A percentile compares a stretch with the other conserved stretches of the same genome.
Conservation (phyloP, 1,284 basidiomycete genomes). For the Moesziomyces sp. region DNA sequence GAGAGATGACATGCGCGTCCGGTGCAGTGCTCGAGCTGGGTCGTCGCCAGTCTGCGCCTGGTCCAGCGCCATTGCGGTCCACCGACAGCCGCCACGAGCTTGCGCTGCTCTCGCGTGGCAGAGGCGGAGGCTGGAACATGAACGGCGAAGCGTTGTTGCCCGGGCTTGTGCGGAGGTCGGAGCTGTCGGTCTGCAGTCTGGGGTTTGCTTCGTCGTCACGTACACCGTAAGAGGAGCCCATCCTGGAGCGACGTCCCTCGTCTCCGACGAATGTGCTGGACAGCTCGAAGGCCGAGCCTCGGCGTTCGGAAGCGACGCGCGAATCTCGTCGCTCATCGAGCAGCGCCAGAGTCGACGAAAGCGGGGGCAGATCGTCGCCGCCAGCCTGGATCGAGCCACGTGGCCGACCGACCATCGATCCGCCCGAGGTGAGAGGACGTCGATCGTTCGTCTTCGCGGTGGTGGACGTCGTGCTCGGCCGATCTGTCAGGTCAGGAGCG, state of each 20-base stretch:
- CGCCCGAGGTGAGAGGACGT: conserved; percentile 38
- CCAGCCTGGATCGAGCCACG: conserved; percentile 19
- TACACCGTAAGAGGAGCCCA: conserved; percentile 27
- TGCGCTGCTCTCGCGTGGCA: conserved; percentile 38
- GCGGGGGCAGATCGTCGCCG: conserved; percentile 25
- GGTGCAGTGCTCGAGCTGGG: conserved; percentile 46
- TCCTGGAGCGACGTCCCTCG: conserved; percentile 8
- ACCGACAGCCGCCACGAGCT: conserved; percentile 19
- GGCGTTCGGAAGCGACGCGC: conserved; percentile 15
- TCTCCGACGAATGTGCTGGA: conserved; percentile 6
- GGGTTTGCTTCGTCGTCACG: conserved; percentile 17
- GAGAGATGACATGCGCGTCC: conserved; percentile 42
- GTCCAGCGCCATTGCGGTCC: conserved; percentile 18
- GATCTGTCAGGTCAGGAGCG: conserved; percentile 16
- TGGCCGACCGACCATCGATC: conserved; percentile 17
- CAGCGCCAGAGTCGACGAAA: conserved; percentile 26
- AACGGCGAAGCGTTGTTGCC: conserved; percentile 53
- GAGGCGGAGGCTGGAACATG: conserved; percentile 57
- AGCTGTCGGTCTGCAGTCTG: conserved; percentile 42
- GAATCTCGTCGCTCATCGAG: conserved; percentile 35
- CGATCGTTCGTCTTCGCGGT: conserved; percentile 24
- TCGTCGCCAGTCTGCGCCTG: conserved; percentile 33
- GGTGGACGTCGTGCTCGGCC: conserved; percentile 7
- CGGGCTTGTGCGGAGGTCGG: conserved; percentile 48
- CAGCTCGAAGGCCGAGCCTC: conserved; percentile 27